Conservation (phyloP, 495 filamentous ascomycete species). For the Astrocystis sublimbata region DNA sequence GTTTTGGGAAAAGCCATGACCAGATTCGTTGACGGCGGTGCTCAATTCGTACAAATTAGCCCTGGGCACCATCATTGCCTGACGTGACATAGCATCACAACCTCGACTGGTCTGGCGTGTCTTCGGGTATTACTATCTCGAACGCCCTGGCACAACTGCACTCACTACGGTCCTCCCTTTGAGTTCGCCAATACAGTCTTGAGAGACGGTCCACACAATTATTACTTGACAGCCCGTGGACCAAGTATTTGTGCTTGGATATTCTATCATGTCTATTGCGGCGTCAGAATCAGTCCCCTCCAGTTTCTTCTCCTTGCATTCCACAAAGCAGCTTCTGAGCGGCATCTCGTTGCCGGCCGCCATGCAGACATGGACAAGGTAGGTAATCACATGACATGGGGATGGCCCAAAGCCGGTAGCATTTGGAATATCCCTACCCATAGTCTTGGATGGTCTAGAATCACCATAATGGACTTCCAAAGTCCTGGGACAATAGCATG, state of each 20-base stretch:
- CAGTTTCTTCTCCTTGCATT: neutral
- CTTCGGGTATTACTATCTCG: constrained; percentile 16
- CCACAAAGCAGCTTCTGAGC: neutral
- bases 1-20: constrained; percentile 29
- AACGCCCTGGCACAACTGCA: constrained; percentile 13
- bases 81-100: neutral
- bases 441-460: constrained; percentile 12
- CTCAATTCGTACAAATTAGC: constrained; percentile 20
- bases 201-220: neutral
- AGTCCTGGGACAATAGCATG: constrained; percentile 7
- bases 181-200: too few species aligned
- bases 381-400: constrained; percentile 2
- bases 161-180: too few species aligned
- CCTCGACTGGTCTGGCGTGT: constrained; percentile 7
- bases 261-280: neutral
- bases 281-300: neutral
- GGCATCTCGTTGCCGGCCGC: neutral
- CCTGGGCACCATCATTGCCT: neutral
- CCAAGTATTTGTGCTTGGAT: neutral
- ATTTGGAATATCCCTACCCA: constrained; percentile 17
- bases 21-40: constrained; percentile 23
- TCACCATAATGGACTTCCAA: constrained; percentile 14
- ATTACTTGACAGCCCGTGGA: neutral
- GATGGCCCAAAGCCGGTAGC: neutral
- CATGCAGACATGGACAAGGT: neutral